Base-by-base conservation (phyloP, 495 filamentous ascomycete genomes). In the Amphirosellinia nigrospora region DNA sequence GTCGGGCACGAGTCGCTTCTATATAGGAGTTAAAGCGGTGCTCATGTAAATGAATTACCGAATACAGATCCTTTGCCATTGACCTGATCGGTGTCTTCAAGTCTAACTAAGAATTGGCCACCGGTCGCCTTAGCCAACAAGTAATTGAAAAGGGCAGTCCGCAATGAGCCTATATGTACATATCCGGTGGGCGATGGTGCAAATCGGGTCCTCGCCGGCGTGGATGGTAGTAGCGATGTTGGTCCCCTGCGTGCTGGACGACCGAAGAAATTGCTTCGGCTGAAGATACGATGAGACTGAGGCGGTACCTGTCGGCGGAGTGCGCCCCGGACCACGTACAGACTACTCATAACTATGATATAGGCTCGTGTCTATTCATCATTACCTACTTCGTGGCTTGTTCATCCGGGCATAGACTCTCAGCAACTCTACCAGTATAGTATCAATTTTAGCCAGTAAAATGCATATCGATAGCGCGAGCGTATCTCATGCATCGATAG, bases 51-150 rank as follows among this genome's bases (percentile, higher is more conserved):
- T 61, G n/a, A 4, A 39, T 26, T 4, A 30, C 2, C 16, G 6
- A 41, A 19, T 34, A 23, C 8, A 21, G 2, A 46, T 46, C 16
- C 19, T n/a, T 7, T 16, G 38, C 8, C 21, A 45, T 74, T 76
- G 75, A 97, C 94, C 87, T 93, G 90, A 82, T 99, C 96, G 43
- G 96, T 99, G 77, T 99, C 96, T 84, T 99, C 96, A 71, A 99
- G 88, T 60, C 96, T 89, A 38, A 99, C 80, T 4, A 99, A 74
- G 73, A 99, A 98, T 80, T 98, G 91, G n/a, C 96, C 96, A 6
- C 91, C 91, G 0, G 96, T 97, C 10, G 89, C 86, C 78, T 90
- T 94, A 15, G 96, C 96, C 38, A 95, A 85, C 2, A 99, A 83
- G 70, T 94, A 98, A 77, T 96, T 98, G 85, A 90, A 98, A 23